phyloP scores from a whole-genome alignment of 2,329 filamentous ascomycete genomes.

The Colletotrichum gloeosporioides region DNA sequence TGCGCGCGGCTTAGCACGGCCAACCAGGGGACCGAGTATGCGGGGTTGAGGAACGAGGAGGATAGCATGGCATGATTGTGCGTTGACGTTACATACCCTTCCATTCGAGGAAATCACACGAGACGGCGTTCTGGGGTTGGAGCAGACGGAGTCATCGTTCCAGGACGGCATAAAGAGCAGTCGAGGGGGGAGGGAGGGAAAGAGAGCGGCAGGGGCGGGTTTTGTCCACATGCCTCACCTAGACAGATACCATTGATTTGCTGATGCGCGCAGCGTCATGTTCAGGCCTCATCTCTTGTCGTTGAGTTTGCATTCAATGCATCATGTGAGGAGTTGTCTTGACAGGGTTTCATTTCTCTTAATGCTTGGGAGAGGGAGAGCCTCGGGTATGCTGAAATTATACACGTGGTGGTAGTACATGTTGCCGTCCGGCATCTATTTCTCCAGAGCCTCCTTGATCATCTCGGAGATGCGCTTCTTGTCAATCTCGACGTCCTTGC shows the following conservation, averaged over 20 bases:
- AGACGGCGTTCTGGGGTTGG: slow-evolving; percentile 1
- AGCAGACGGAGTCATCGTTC: background rate
- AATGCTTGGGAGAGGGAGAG: background rate
- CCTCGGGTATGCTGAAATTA: background rate
- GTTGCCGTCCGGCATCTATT: background rate
- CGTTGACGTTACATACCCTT: background rate
- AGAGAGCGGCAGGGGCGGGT: background rate
- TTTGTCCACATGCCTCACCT: background rate
- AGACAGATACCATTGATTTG: slow-evolving; percentile 19
- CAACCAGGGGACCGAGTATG: slow-evolving; percentile 75
- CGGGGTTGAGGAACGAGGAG: slow-evolving; percentile 64
- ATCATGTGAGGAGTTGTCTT: background rate
- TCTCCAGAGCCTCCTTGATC: slow-evolving; percentile 56
- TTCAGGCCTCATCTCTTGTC: background rate
- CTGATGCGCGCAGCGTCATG: background rate
- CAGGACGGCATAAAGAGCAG: background rate
- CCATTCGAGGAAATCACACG: background rate
- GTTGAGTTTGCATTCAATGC: background rate
- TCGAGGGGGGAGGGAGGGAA: too few relatives aligned
- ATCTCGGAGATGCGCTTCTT: slow-evolving; percentile 64
- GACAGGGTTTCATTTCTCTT: background rate
- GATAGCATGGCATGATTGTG: slow-evolving; percentile 34
- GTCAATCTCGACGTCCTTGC: slow-evolving; percentile 71
- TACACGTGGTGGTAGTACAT: background rate
- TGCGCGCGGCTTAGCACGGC: slow-evolving; percentile 84